A percentile compares a stretch with the other conserved stretches of the same genome.
Evolutionary conservation across 768 basidiomycete genomes (phyloP).

Genomic region (Rhodotorula babjevae): DNA sequence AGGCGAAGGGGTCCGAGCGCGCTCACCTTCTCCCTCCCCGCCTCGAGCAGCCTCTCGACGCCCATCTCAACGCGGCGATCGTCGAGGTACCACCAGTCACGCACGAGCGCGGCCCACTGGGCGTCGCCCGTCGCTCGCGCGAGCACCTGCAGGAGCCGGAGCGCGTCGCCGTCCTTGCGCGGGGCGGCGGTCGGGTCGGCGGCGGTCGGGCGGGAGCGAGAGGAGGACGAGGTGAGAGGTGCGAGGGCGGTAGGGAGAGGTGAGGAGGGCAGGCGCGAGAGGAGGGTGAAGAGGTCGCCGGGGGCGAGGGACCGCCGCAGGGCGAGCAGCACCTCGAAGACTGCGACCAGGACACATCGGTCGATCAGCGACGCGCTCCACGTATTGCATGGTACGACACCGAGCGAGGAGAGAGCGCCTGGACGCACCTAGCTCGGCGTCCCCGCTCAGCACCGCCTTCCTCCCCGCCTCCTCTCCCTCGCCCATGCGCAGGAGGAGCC

Average conservation of each 20-base stretch:
- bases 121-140: slow-evolving; percentile 68
- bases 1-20: not conserved
- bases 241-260: not conserved
- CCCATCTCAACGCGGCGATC: slow-evolving; percentile 92
- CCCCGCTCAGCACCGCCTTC: slow-evolving; percentile 90
- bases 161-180: slow-evolving; percentile 46
- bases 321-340: slow-evolving; percentile 87
- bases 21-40: not conserved
- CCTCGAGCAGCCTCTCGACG: slow-evolving; percentile 53
- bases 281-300: slow-evolving; percentile 86
- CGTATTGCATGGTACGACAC: too few relatives aligned
- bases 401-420: not conserved
- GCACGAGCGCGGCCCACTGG: slow-evolving; percentile 61
- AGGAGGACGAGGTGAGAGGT: not conserved
- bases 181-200: slow-evolving; percentile 45
- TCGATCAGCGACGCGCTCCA: too few relatives aligned
- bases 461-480: slow-evolving; percentile 79
- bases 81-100: slow-evolving; percentile 97
- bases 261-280: slow-evolving; percentile 55
- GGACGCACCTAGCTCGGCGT: slow-evolving; percentile 79
- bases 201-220: not conserved
- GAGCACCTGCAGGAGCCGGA: slow-evolving; percentile 71
- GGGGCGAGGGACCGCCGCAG: slow-evolving; percentile 74
- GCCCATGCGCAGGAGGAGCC: slow-evolving; percentile 86
- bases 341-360: slow-evolving; percentile 55